Evolutionary conservation across 1,139 yeast genomes (phyloP).

Genomic region (Protomyces gravidus): DNA sequence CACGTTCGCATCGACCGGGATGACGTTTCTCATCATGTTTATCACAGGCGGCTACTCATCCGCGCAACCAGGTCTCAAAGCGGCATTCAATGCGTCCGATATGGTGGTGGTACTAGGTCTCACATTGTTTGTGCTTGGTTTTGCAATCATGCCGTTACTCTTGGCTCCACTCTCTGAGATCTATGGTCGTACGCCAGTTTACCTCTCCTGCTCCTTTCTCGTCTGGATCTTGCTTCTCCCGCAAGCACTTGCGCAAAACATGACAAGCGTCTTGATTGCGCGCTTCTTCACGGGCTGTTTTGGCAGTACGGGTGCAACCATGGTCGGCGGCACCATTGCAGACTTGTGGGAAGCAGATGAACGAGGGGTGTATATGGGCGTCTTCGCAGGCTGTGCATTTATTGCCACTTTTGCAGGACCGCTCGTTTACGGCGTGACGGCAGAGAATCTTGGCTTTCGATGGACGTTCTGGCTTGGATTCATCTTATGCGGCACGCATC

Average conservation of each 20-base stretch:
- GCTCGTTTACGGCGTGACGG: constrained; percentile 55
- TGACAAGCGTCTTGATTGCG: constrained; percentile 54
- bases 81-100: not conserved
- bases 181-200: constrained; percentile 68
- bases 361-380: constrained; percentile 54
- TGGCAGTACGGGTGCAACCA: constrained; percentile 78
- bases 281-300: constrained; percentile 62
- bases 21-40: constrained; percentile 4
- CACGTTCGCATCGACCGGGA: not conserved
- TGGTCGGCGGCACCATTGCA: constrained; percentile 80
- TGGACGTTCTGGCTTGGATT: constrained; percentile 58
- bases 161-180: constrained; percentile 63
- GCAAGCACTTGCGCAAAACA: constrained; percentile 53
- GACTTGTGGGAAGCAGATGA: constrained; percentile 67
- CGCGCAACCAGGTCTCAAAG: not conserved
- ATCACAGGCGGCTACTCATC: constrained; percentile 2
- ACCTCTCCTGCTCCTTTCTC: constrained; percentile 52
- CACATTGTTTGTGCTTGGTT: constrained; percentile 12
- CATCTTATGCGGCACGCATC: constrained; percentile 51
- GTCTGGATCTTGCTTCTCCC: constrained; percentile 55
- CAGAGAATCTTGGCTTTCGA: constrained; percentile 59
- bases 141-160: constrained; percentile 61
- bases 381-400: constrained; percentile 55
- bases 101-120: constrained; percentile 4
- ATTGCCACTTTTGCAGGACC: constrained; percentile 65